These are phyloP conservation scores for Myriosclerotinia scirpicola DNA, from an alignment of 2,329 filamentous ascomycete species.

Conservation along the genomic window DNA sequence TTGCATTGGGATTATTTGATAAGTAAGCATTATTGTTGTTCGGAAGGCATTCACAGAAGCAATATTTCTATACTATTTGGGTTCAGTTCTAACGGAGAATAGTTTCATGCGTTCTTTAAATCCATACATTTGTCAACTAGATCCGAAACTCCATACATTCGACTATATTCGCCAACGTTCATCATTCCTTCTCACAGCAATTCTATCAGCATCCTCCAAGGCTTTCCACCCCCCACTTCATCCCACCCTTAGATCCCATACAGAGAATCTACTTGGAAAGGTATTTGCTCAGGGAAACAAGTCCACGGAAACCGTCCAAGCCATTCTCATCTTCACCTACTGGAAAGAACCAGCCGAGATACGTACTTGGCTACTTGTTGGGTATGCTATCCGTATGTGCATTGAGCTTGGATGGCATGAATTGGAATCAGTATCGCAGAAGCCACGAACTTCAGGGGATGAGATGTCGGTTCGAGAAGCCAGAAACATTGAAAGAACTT, in stretches of 20 bases:
- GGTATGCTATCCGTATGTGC: slow-evolving; percentile 45
- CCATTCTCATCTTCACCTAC: slow-evolving; percentile 44
- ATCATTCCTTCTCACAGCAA: slow-evolving; percentile 42
- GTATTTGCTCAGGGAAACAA: slow-evolving; percentile 42
- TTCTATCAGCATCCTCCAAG: slow-evolving; percentile 43
- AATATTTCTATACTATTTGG: not conserved
- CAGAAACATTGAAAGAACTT: slow-evolving; percentile 43
- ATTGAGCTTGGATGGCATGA: slow-evolving; percentile 45
- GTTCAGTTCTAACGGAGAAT: not conserved
- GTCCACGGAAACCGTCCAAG: slow-evolving; percentile 45
- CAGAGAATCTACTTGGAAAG: slow-evolving; percentile 40
- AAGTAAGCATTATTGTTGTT: slow-evolving; percentile 28
- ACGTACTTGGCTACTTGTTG: slow-evolving; percentile 44
- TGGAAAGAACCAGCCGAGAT: slow-evolving; percentile 48
- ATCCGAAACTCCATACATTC: slow-evolving; percentile 44
- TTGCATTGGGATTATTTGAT: slow-evolving; percentile 40
- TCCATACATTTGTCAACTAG: slow-evolving; percentile 46
- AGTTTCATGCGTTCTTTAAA: slow-evolving; percentile 45
- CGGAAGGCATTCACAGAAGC: not conserved
- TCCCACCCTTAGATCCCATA: slow-evolving; percentile 35
- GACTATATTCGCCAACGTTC: slow-evolving; percentile 42
- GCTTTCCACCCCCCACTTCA: slow-evolving; percentile 43
- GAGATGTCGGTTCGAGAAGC: slow-evolving; percentile 31
- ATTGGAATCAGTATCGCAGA: slow-evolving; percentile 25
- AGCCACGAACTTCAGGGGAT: slow-evolving; percentile 20